phyloP scores from a whole-genome alignment of 2,329 filamentous ascomycete genomes.

The Aspergillus cejpii region DNA sequence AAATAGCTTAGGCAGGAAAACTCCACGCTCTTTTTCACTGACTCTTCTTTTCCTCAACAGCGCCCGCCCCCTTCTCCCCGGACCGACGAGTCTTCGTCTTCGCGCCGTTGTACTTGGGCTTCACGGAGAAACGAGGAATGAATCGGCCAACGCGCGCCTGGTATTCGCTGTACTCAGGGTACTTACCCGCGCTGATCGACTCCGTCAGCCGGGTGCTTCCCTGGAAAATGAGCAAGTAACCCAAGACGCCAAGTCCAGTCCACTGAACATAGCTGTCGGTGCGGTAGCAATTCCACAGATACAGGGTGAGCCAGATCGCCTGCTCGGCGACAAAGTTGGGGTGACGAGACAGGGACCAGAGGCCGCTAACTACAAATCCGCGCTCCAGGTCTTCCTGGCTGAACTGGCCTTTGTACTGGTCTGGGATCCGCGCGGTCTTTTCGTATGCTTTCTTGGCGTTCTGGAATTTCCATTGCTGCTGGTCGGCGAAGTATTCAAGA shows the following conservation, averaged over 20 bases:
- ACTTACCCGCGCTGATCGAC: slow-evolving; percentile 70
- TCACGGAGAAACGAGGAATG: slow-evolving; percentile 51
- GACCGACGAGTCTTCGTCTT: slow-evolving; percentile 16
- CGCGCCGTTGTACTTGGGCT: slow-evolving; percentile 26
- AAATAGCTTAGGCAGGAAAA: neutral
- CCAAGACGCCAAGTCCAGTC: slow-evolving; percentile 62
- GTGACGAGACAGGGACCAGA: slow-evolving; percentile 85
- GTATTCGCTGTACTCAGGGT: slow-evolving; percentile 80
- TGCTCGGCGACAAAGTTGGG: slow-evolving; percentile 95
- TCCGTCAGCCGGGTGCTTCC: slow-evolving; percentile 86
- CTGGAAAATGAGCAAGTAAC: slow-evolving; percentile 76
- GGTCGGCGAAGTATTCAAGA: slow-evolving; percentile 75
- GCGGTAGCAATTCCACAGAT: slow-evolving; percentile 77
- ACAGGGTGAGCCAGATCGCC: slow-evolving; percentile 77
- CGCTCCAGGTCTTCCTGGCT: slow-evolving; percentile 73
- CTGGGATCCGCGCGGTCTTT: slow-evolving; percentile 63
- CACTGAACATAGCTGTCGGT: slow-evolving; percentile 69
- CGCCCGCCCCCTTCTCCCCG: slow-evolving; percentile 9
- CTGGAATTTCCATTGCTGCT: slow-evolving; percentile 90
- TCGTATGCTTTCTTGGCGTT: slow-evolving; percentile 70
- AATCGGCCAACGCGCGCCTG: slow-evolving; percentile 78
- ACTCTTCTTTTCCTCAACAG: slow-evolving; percentile 20
- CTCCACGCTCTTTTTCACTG: neutral
- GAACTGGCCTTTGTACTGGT: slow-evolving; percentile 46
- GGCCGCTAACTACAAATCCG: slow-evolving; percentile 75